Percentiles rank a stretch among this genome's conserved stretches.
Conservation (phyloP, 1,284 basidiomycete species). For the Heterobasidion occidentale region DNA sequence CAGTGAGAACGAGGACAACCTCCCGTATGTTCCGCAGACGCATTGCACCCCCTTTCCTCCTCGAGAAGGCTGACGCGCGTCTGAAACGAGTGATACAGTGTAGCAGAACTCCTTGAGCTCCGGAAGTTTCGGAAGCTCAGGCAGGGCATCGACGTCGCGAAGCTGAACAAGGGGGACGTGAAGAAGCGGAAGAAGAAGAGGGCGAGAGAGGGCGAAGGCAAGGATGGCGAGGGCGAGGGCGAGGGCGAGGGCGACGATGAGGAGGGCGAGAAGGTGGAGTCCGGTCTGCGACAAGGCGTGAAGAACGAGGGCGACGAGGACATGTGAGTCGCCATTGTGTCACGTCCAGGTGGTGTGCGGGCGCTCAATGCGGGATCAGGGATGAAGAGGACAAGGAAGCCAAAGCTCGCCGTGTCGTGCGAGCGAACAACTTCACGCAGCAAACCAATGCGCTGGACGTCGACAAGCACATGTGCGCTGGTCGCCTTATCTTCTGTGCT, state of each 20-base stretch:
- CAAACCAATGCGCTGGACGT: constrained; percentile 95
- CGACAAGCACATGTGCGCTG: constrained; percentile 91
- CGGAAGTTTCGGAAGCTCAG: constrained; percentile 70
- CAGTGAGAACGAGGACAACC: constrained; percentile 28
- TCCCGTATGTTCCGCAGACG: constrained; percentile 38
- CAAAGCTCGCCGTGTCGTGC: constrained; percentile 67
- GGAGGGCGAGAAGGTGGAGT: neutral
- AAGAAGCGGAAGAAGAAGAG: constrained; percentile 56
- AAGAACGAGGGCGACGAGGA: constrained; percentile 34
- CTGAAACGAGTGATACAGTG: constrained; percentile 25
- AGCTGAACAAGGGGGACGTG: constrained; percentile 77
- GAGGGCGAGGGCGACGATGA: constrained; percentile 41
- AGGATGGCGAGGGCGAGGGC: constrained; percentile 34
- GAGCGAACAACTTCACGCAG: constrained; percentile 91
- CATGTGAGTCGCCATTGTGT: constrained; percentile 10
- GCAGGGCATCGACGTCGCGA: constrained; percentile 82
- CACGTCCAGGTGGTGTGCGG: neutral
- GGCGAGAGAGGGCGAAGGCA: constrained; percentile 39
- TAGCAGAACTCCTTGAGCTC: constrained; percentile 82
- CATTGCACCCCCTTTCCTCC: neutral
- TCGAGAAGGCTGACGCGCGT: constrained; percentile 6
- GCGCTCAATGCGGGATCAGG: constrained; percentile 20
- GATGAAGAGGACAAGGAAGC: constrained; percentile 60
- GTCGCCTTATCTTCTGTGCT: neutral
- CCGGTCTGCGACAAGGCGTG: neutral